phyloP scores from a whole-genome alignment of 2,329 filamentous ascomycete genomes.

The Claviceps purpurea region DNA sequence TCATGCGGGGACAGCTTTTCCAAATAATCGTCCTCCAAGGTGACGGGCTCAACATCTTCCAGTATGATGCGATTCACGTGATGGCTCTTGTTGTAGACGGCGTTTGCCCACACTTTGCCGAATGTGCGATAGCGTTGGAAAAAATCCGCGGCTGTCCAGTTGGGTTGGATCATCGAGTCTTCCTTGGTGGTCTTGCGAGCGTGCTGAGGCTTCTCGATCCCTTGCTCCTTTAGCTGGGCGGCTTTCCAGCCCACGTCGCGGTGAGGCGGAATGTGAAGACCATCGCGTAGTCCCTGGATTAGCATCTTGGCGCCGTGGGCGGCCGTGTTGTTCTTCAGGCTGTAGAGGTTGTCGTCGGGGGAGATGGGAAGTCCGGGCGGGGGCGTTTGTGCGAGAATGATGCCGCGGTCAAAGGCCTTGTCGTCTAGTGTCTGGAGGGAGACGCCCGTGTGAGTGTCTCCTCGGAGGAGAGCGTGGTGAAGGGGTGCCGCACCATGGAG shows the following conservation, averaged over 20 bases:
- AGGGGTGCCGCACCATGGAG: slow-evolving; percentile 78
- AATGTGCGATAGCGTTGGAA: slow-evolving; percentile 44
- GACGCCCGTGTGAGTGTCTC: slow-evolving; percentile 52
- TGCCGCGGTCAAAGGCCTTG: slow-evolving; percentile 63
- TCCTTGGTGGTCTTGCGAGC: slow-evolving; percentile 62
- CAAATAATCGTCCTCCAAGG: slow-evolving; percentile 1
- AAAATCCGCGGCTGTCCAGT: slow-evolving; percentile 41
- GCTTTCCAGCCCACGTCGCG: slow-evolving; percentile 16
- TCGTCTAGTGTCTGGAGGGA: slow-evolving; percentile 79
- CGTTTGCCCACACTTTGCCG: slow-evolving; percentile 50
- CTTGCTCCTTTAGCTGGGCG: slow-evolving; percentile 2
- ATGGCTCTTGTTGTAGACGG: slow-evolving; percentile 15
- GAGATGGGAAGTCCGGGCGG: slow-evolving; percentile 41
- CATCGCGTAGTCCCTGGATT: slow-evolving; percentile 45
- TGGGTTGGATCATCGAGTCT: slow-evolving; percentile 44
- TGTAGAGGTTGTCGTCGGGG: slow-evolving; percentile 27
- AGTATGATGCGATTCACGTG: slow-evolving; percentile 26
- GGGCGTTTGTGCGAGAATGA: slow-evolving; percentile 57
- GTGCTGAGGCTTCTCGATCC: slow-evolving; percentile 20
- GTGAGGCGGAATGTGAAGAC: slow-evolving; percentile 53
- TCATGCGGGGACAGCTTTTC: neutral
- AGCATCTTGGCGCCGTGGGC: slow-evolving; percentile 59
- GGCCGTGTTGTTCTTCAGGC: slow-evolving; percentile 37
- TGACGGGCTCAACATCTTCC: slow-evolving; percentile 17
- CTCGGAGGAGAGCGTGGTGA: slow-evolving; percentile 63